Percentiles rank a stretch among this genome's conserved stretches.
Evolutionary conservation across 1,284 basidiomycete species (phyloP).

Genomic region (Schizophyllum commune): DNA sequence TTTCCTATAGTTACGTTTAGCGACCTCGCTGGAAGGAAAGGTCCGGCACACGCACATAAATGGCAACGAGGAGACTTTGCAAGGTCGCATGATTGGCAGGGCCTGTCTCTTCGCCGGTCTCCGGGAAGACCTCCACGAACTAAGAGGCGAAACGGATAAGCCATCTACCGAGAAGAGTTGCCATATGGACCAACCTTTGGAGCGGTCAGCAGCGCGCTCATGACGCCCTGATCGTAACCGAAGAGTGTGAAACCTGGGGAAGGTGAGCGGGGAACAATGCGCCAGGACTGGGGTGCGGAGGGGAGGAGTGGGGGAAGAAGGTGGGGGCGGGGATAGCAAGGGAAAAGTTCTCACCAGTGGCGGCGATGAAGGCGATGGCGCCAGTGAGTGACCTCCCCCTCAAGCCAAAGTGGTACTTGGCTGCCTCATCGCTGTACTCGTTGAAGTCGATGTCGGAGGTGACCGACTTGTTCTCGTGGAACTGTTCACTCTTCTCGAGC

Average conservation of each 20-base stretch:
- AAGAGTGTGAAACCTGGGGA: conserved; percentile 44
- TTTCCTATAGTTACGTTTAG: conserved; percentile 28
- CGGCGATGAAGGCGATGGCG: neutral
- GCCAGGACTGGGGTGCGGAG: neutral
- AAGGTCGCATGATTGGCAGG: conserved; percentile 41
- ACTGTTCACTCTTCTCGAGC: neutral
- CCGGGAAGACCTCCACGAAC: conserved; percentile 45
- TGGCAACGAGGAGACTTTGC: conserved; percentile 47
- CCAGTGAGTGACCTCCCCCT: neutral
- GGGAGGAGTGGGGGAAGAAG: neutral
- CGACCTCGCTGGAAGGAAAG: neutral
- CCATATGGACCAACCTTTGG: conserved; percentile 26
- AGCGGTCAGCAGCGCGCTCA: conserved; percentile 51
- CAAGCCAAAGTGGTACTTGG: neutral
- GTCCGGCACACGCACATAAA: conserved; percentile 37
- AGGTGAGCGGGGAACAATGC: neutral
- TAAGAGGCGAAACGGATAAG: conserved; percentile 12
- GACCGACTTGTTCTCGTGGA: neutral
- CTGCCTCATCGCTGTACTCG: neutral
- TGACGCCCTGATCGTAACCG: conserved; percentile 62
- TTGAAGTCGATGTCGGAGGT: neutral
- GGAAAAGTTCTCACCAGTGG: neutral
- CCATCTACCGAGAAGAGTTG: neutral
- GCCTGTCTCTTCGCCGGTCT: conserved; percentile 27
- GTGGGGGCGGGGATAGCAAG: neutral